phyloP scores from a whole-genome alignment of 331 rosid genomes.

The Dryas integrifolia region DNA sequence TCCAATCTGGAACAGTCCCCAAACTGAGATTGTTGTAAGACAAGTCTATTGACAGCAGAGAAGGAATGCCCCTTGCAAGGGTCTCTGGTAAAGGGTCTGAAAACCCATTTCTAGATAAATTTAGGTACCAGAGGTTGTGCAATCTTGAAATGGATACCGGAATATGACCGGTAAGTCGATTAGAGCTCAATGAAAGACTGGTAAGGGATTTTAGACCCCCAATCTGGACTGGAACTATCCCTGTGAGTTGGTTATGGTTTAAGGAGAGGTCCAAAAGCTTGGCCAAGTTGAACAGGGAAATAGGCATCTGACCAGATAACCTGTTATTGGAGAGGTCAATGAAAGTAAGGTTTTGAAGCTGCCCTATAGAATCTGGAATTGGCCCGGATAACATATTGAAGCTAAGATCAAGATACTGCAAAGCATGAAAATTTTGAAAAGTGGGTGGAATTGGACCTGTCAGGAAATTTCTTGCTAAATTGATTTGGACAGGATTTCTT shows the following conservation, averaged over 20 bases:
- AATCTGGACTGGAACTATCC: conserved; percentile 68
- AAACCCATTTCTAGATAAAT: conserved; percentile 70
- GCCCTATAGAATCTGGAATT: conserved; percentile 67
- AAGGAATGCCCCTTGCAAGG: conserved; percentile 55
- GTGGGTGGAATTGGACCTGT: conserved; percentile 63
- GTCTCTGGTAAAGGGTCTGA: conserved; percentile 63
- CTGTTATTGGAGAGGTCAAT: conserved; percentile 76
- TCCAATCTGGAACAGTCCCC: conserved; percentile 80
- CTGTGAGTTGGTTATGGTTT: conserved; percentile 69
- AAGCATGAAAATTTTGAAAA: conserved; percentile 42
- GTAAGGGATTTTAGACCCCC: conserved; percentile 63
- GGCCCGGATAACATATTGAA: conserved; percentile 60
- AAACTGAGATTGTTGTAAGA: conserved; percentile 78
- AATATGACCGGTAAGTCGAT: conserved; percentile 59
- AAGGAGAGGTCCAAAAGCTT: conserved; percentile 71
- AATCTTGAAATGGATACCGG: conserved; percentile 68
- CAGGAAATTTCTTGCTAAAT: conserved; percentile 59
- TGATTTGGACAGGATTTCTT: conserved; percentile 53
- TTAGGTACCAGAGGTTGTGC: conserved; percentile 81
- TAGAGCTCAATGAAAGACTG: conserved; percentile 61
- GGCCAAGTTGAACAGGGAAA: conserved; percentile 56
- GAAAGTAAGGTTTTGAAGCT: conserved; percentile 46
- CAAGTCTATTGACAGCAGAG: conserved; percentile 79
- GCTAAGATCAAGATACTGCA: conserved; percentile 79
- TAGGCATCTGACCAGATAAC: conserved; percentile 62